A percentile compares a stretch with the other conserved stretches of the same genome.
Conservation (phyloP, 1,284 basidiomycete species). For the Marasmius oreades region DNA sequence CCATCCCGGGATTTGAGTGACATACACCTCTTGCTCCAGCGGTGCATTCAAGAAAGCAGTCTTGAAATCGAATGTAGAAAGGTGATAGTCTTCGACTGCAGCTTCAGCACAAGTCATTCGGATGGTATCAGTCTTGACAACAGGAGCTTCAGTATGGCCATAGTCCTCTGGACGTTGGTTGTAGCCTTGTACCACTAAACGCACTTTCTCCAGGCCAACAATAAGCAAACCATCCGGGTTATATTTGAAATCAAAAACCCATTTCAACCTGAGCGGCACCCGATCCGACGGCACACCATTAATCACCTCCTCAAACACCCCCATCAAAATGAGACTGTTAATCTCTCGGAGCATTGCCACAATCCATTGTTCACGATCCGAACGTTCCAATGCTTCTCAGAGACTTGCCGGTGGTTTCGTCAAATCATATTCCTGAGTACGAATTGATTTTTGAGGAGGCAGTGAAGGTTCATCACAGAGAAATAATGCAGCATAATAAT, state of each 20-base stretch:
- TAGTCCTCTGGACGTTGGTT: neutral
- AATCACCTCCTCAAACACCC: neutral
- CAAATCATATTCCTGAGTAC: neutral
- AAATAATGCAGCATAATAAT: neutral
- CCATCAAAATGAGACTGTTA: neutral
- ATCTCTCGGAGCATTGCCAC: slow-evolving; percentile 2
- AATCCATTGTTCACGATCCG: neutral
- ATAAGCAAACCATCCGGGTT: neutral
- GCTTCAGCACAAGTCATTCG: neutral
- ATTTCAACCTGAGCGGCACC: neutral
- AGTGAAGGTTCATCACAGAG: too few relatives aligned
- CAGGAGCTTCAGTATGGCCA: neutral
- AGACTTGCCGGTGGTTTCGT: neutral
- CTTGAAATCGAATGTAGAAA: slow-evolving; percentile 1
- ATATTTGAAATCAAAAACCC: slow-evolving; percentile 7
- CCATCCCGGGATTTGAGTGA: too few relatives aligned
- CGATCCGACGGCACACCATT: neutral
- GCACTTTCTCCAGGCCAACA: neutral
- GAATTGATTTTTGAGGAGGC: neutral
- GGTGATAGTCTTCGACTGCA: neutral
- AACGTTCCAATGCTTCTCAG: neutral
- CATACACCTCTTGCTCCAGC: too few relatives aligned
- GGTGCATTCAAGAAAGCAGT: too few relatives aligned
- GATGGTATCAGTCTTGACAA: neutral
- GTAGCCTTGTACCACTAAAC: slow-evolving; percentile 3